Evolutionary conservation across 495 filamentous ascomycete genomes (phyloP).

Genomic region (Xylaria cubensis): DNA sequence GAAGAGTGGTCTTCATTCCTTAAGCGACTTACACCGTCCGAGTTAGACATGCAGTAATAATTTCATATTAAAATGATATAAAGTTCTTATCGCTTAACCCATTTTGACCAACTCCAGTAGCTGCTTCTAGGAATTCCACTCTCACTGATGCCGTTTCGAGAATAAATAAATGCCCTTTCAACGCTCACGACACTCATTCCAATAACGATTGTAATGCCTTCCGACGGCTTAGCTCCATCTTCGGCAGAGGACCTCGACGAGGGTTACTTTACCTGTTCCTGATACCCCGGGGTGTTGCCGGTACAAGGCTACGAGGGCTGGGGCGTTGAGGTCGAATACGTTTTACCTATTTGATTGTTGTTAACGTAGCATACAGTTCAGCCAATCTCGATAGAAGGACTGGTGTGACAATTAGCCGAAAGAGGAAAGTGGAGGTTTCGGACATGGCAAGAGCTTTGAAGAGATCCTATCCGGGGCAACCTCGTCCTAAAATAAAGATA

Average conservation of each 20-base stretch:
- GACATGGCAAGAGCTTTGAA: background rate
- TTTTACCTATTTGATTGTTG: too few species aligned
- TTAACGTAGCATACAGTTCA: background rate
- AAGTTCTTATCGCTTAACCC: background rate
- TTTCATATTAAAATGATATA: background rate
- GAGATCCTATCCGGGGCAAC: background rate
- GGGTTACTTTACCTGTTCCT: too few species aligned
- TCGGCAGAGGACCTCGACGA: background rate
- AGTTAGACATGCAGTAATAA: background rate
- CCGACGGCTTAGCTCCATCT: background rate
- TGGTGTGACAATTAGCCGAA: slow-evolving; percentile 19
- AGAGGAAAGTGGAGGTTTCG: slow-evolving; percentile 26
- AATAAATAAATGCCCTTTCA: too few species aligned
- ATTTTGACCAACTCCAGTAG: background rate
- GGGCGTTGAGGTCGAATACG: too few species aligned
- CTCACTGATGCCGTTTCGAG: too few species aligned
- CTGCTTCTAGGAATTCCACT: background rate
- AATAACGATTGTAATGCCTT: background rate
- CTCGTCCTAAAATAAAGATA: background rate
- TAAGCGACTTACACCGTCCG: slow-evolving; percentile 19
- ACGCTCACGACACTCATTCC: too few species aligned
- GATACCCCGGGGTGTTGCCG: too few species aligned
- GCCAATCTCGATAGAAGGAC: background rate
- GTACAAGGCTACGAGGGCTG: too few species aligned
- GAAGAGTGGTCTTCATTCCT: slow-evolving; percentile 37